Evolutionary conservation across 2,329 filamentous ascomycete species (phyloP).

Genomic region (Ambrosiella beaveri): DNA sequence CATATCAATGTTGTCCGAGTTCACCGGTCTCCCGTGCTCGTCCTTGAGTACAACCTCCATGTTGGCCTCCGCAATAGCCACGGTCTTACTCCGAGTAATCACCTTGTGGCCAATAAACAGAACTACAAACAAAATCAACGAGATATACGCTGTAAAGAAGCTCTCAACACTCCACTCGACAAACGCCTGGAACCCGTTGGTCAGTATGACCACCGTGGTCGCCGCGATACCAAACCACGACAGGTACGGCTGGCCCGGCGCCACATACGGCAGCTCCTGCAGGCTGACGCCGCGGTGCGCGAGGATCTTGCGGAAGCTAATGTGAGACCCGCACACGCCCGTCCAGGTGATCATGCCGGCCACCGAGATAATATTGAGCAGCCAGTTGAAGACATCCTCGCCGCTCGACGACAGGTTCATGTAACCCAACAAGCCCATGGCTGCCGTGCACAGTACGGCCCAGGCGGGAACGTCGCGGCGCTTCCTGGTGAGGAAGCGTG

Average conservation of each 20-base stretch:
- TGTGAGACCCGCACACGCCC: conserved; percentile 45
- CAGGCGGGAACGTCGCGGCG: conserved; percentile 43
- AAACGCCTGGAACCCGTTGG: conserved; percentile 52
- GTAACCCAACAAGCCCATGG: conserved; percentile 48
- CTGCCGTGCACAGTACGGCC: conserved; percentile 35
- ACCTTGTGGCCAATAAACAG: conserved; percentile 45
- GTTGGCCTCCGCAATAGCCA: conserved; percentile 23
- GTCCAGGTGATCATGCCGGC: conserved; percentile 56
- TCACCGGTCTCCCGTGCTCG: not conserved
- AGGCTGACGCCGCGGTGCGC: conserved; percentile 38
- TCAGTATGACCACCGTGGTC: conserved; percentile 45
- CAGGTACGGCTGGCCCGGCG: conserved; percentile 45
- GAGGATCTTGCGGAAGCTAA: conserved; percentile 47
- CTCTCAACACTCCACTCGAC: conserved; percentile 41
- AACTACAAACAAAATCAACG: conserved; percentile 43
- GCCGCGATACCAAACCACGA: conserved; percentile 50
- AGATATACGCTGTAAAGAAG: conserved; percentile 50
- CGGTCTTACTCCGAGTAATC: conserved; percentile 23
- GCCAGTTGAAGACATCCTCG: conserved; percentile 50
- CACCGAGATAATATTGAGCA: conserved; percentile 52
- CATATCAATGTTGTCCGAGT: not conserved
- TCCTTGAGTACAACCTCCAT: conserved; percentile 14
- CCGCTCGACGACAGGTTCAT: conserved; percentile 45
- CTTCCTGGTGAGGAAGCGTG: conserved; percentile 39
- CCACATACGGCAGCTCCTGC: conserved; percentile 39